Base-by-base conservation (phyloP, 75 land plant genomes). In the Picea glauca region DNA sequence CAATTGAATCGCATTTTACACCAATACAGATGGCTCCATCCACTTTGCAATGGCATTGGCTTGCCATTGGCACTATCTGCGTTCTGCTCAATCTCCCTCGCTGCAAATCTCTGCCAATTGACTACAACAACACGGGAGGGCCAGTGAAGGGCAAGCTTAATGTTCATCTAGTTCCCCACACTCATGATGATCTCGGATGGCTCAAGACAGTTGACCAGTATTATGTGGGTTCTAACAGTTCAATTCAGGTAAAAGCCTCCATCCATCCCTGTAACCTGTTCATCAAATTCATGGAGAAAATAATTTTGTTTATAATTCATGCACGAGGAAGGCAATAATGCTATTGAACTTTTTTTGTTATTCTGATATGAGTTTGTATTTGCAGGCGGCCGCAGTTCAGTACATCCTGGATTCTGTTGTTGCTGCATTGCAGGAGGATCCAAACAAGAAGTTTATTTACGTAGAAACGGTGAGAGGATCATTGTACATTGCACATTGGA, bases 141-240 rank as follows among this genome's bases (percentile, higher is more conserved):
- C 78, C 81, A 35, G 96, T 89, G 38, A 76, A 76, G 8, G 90
- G 90, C 26, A 93, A 93, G 66, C 56, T 91, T 50, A 93, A 93
- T 77, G 93, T 93, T 12, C 96, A 93, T 83, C 75, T 93, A 78
- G 96, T 93, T n/a, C 58, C 96, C 20, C 96, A 93, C 73, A 85
- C 93, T 0, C 96, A 91, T 43, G 89, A 93, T 73, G 96, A 93
- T 75, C 89, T 89, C 14, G 96, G 96, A 2, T 93, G 96, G 96
- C 80, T 93, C 59, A 93, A 93, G 87, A 93, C 96, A 13, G 74
- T 93, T 72, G 96, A 93, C 84, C 93, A 93, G 85, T 93, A 93
- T 79, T 93, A 83, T 63, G 86, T 91, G 65, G 96, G 96, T 33
- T 84, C 93, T 2, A 93, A 93, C 73, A 91, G 88, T 72, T 82